phyloP scores from a whole-genome alignment of 1,284 basidiomycete species.

The Mrakiaceae sp. region DNA sequence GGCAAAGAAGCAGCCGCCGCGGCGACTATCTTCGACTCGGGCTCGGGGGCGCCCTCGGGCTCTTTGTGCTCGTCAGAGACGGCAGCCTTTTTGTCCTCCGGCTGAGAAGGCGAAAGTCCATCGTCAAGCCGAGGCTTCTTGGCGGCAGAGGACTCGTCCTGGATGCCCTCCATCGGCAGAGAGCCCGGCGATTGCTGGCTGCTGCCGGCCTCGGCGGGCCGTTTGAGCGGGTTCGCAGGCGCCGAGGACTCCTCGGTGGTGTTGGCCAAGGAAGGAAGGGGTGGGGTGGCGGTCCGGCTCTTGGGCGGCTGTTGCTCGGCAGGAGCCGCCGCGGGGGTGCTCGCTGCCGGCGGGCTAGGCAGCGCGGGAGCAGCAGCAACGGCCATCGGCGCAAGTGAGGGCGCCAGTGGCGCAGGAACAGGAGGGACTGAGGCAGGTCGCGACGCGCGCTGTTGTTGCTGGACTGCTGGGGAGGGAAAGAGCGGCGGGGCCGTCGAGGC shows the following conservation, averaged over 20 bases:
- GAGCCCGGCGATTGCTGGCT: too few species aligned
- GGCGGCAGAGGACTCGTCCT: not conserved
- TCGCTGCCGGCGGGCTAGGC: not conserved
- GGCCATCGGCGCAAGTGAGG: not conserved
- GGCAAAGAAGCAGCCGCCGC: not conserved
- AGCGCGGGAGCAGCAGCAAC: not conserved
- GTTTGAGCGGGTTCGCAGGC: slow-evolving; percentile 1
- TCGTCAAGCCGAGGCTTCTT: slow-evolving; percentile 5
- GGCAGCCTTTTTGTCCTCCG: too few species aligned
- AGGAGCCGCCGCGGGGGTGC: not conserved
- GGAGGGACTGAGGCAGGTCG: too few species aligned
- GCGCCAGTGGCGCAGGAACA: not conserved
- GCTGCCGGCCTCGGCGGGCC: not conserved
- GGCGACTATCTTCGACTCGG: not conserved
- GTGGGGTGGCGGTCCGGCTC: not conserved
- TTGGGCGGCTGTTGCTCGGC: not conserved
- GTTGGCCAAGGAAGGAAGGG: not conserved
- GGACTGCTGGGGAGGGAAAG: slow-evolving; percentile 5
- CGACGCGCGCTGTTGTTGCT: not conserved
- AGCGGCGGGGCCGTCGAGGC: slow-evolving; percentile 5
- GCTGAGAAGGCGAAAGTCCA: too few species aligned
- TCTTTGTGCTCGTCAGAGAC: not conserved
- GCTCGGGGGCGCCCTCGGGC: not conserved
- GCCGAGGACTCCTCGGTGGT: not conserved
- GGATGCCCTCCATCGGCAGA: not conserved